Evolutionary conservation across 305 asterid genomes (phyloP).

Genomic region (Rubia occidens): DNA sequence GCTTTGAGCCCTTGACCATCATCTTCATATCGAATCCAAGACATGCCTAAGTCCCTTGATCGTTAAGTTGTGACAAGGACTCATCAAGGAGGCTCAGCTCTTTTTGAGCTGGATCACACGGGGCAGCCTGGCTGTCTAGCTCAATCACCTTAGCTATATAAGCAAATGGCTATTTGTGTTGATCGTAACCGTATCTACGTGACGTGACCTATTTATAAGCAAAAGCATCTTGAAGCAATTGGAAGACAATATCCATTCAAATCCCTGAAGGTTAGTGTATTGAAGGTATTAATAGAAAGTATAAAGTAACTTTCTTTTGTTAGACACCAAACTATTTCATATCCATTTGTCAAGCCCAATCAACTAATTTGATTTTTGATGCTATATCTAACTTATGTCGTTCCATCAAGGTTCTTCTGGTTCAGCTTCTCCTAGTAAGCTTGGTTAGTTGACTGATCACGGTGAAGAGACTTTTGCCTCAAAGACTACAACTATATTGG

Average conservation of each 20-base stretch:
- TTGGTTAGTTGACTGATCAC: slow-evolving; percentile 58
- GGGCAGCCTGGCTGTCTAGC: too few species aligned
- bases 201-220: too few species aligned
- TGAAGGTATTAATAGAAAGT: slow-evolving; percentile 5
- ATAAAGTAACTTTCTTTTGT: background rate
- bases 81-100: too few species aligned
- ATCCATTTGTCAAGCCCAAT: background rate
- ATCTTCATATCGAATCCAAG: too few species aligned
- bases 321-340: background rate
- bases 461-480: slow-evolving; percentile 83
- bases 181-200: too few species aligned
- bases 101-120: too few species aligned
- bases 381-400: background rate
- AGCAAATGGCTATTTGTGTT: too few species aligned
- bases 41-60: too few species aligned
- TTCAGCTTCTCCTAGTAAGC: slow-evolving; percentile 34
- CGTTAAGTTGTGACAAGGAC: slow-evolving; percentile 21
- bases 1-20: too few species aligned
- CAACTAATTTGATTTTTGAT: background rate
- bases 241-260: slow-evolving; percentile 70
- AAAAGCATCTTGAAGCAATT: slow-evolving; percentile 28
- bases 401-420: background rate
- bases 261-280: slow-evolving; percentile 51
- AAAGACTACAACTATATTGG: slow-evolving; percentile 72
- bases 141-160: too few species aligned